phyloP scores from a whole-genome alignment of 2,329 filamentous ascomycete genomes.

The Aulographum hederae region DNA sequence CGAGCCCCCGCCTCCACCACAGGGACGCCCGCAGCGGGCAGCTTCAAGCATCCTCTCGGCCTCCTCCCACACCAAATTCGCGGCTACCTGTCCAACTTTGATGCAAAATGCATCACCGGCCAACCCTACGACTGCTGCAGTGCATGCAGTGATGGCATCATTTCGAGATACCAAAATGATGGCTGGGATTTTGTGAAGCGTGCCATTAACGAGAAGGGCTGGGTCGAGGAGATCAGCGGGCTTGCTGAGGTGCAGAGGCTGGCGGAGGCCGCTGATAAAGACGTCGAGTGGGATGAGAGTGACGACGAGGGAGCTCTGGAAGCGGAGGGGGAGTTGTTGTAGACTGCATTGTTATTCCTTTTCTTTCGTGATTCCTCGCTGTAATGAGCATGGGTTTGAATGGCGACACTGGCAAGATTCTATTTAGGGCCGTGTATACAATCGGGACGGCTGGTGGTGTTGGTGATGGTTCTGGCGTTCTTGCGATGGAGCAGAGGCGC shows the following conservation, averaged over 20 bases:
- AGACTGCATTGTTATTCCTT: constrained; percentile 1
- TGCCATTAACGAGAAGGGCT: constrained; percentile 57
- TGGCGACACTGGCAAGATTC: too few species aligned
- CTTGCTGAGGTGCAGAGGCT: constrained; percentile 45
- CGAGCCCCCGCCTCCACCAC: constrained; percentile 14
- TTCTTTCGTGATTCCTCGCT: too few species aligned
- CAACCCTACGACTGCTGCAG: constrained; percentile 66
- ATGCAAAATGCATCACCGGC: constrained; percentile 55
- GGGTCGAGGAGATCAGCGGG: constrained; percentile 59
- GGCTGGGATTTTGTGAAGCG: constrained; percentile 64
- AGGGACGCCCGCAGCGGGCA: constrained; percentile 2
- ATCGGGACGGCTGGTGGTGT: too few species aligned
- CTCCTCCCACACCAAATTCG: constrained; percentile 67
- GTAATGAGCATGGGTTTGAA: too few species aligned
- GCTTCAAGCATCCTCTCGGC: constrained; percentile 41
- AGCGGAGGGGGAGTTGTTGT: constrained; percentile 36
- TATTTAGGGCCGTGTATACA: too few species aligned
- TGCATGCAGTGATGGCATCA: constrained; percentile 54
- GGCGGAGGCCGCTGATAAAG: constrained; percentile 25
- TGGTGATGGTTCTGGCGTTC: too few species aligned
- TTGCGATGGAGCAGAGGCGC: too few species aligned
- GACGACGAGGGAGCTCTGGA: constrained; percentile 33
- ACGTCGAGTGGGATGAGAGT: constrained; percentile 46
- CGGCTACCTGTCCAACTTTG: constrained; percentile 57
- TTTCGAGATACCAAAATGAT: constrained; percentile 46